These are phyloP conservation scores for Boletus subparvulus DNA, from an alignment of 768 basidiomycete genomes.

Conservation along the genomic window DNA sequence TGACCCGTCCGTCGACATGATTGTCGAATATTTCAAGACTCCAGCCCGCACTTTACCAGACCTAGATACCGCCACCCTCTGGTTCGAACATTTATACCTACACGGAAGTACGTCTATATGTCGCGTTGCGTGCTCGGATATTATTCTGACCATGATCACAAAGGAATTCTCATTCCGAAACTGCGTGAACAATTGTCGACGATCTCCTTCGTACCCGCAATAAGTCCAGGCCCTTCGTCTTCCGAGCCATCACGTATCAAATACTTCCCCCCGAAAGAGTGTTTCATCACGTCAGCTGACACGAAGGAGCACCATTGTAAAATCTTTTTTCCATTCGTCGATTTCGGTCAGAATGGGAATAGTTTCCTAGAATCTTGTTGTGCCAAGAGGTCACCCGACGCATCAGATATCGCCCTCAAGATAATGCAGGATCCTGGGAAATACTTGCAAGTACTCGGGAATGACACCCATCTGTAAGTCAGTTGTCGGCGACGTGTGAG, in stretches of 20 bases:
- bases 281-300: conserved; percentile 7
- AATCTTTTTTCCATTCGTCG: conserved; percentile 14
- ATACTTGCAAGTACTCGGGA: conserved; percentile 1
- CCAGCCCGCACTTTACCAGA: conserved; percentile 2
- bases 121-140: background rate
- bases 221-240: background rate
- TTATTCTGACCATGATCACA: background rate
- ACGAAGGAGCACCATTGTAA: conserved; percentile 7
- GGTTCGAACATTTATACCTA: conserved; percentile 7
- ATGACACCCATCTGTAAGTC: conserved; percentile 8
- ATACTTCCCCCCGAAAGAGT: conserved; percentile 11
- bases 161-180: conserved; percentile 7
- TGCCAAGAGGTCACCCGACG: conserved; percentile 14
- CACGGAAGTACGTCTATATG: conserved; percentile 9
- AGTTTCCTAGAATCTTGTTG: conserved; percentile 13
- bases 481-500: background rate
- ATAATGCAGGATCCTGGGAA: conserved; percentile 5
- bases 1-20: conserved; percentile 1
- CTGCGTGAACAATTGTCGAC: conserved; percentile 7
- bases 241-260: background rate
- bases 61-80: background rate
- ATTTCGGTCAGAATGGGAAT: conserved; percentile 15
- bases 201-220: conserved; percentile 13
- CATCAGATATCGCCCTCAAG: conserved; percentile 9
- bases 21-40: background rate